phyloP scores from a whole-genome alignment of 257 asterid species.

The Solanum pinnatisectum region DNA sequence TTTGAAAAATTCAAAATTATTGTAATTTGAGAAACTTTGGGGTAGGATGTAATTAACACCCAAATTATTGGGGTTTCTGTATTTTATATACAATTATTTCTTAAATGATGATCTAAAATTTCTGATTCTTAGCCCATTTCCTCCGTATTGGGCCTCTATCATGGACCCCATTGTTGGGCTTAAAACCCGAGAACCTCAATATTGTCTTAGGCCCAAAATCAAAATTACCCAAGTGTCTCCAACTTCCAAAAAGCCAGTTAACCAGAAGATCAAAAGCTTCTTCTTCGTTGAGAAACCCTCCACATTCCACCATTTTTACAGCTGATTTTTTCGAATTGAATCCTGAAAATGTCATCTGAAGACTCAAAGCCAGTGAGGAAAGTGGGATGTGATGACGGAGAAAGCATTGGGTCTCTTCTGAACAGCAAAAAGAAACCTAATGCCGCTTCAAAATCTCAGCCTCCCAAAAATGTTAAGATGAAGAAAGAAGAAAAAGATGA shows the following conservation, averaged over 20 bases:
- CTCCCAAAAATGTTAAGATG: constrained; percentile 9
- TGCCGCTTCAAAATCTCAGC: constrained; percentile 22
- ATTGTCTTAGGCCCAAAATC: neutral
- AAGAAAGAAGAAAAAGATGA: constrained; percentile 45
- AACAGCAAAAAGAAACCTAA: constrained; percentile 22
- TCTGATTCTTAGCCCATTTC: neutral
- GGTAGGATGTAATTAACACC: neutral
- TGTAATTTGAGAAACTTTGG: neutral
- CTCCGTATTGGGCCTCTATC: neutral
- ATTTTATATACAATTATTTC: no score
- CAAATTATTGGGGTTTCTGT: neutral
- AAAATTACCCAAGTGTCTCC: neutral
- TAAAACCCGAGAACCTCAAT: neutral
- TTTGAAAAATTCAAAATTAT: no score
- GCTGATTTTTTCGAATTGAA: neutral
- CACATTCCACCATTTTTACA: neutral
- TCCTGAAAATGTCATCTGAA: constrained; percentile 18
- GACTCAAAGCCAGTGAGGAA: constrained; percentile 23
- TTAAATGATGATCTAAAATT: no score
- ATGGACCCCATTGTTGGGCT: neutral
- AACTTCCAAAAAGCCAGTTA: neutral
- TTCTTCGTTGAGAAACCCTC: neutral
- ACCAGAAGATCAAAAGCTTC: neutral
- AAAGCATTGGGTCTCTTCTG: constrained; percentile 15
- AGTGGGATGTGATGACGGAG: constrained; percentile 28